These are phyloP conservation scores for Paramyrothecium sp. DNA, from an alignment of 2,329 filamentous ascomycete species.

Conservation along the genomic window DNA sequence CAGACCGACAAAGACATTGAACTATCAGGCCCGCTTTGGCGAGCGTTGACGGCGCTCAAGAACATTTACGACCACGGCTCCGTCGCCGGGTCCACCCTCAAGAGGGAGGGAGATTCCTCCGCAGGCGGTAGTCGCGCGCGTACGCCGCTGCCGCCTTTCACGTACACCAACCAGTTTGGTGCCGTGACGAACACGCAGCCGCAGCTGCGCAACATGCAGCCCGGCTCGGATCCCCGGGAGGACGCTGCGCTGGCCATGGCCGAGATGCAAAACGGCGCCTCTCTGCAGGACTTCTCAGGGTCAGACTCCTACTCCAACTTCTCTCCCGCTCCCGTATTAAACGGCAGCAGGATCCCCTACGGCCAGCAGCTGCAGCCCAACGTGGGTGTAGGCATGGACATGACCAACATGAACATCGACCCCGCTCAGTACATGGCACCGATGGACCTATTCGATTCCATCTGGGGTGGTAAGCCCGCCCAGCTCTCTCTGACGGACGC, in stretches of 20 bases:
- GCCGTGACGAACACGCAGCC: constrained; percentile 21
- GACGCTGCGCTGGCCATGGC: constrained; percentile 65
- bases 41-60: constrained; percentile 59
- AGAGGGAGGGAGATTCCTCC: constrained; percentile 46
- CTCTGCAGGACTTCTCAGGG: constrained; percentile 44
- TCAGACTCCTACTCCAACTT: constrained; percentile 16
- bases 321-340: constrained; percentile 6
- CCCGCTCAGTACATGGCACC: constrained; percentile 61
- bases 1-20: constrained; percentile 60
- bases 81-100: constrained; percentile 48
- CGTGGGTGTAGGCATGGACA: constrained; percentile 37
- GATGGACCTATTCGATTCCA: constrained; percentile 67
- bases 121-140: constrained; percentile 44
- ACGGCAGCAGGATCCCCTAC: constrained; percentile 30
- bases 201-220: constrained; percentile 17
- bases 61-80: constrained; percentile 67
- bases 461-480: constrained; percentile 60
- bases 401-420: constrained; percentile 52
- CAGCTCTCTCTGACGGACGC: constrained; percentile 5
- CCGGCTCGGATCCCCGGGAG: constrained; percentile 51
- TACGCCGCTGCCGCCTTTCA: constrained; percentile 35
- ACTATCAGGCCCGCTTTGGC: constrained; percentile 58
- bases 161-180: constrained; percentile 17
- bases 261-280: constrained; percentile 59
- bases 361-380: constrained; percentile 33